phyloP scores from a whole-genome alignment of 78 protist species.

The Dictyostelium purpureum region DNA sequence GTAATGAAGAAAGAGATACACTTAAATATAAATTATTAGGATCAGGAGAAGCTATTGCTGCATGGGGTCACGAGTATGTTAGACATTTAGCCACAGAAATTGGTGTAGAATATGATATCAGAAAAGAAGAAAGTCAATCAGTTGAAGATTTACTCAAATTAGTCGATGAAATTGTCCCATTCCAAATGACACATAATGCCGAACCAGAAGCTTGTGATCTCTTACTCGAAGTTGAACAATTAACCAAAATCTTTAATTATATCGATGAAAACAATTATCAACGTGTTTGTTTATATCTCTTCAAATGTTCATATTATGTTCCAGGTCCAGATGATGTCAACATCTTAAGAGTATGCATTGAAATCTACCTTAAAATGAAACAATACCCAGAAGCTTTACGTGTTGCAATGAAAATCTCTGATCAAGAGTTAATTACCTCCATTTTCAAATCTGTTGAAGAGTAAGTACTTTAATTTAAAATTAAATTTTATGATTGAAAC shows the following conservation, averaged over 20 bases:
- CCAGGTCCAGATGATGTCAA: slow-evolving; percentile 91
- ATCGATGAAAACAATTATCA: slow-evolving; percentile 86
- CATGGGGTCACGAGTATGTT: slow-evolving; percentile 99
- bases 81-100: slow-evolving; percentile 88
- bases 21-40: slow-evolving; percentile 90
- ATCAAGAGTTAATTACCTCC: slow-evolving; percentile 16
- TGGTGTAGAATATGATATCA: slow-evolving; percentile 78
- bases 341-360: slow-evolving; percentile 66
- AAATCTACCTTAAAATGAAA: slow-evolving; percentile 64
- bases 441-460: slow-evolving; percentile 66
- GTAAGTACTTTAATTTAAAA: not conserved
- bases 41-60: slow-evolving; percentile 75
- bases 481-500: not conserved
- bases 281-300: slow-evolving; percentile 92
- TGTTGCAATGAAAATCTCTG: slow-evolving; percentile 44
- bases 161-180: slow-evolving; percentile 92
- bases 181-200: slow-evolving; percentile 92
- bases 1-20: slow-evolving; percentile 72
- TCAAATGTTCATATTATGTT: slow-evolving; percentile 84
- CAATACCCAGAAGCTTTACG: slow-evolving; percentile 77
- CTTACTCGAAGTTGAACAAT: slow-evolving; percentile 89
- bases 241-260: slow-evolving; percentile 24
- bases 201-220: slow-evolving; percentile 98
- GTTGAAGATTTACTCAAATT: slow-evolving; percentile 63
- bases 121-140: slow-evolving; percentile 31